Evolutionary conservation across 2,329 filamentous ascomycete genomes (phyloP).

Genomic region (Thielaviopsis ethacetica): DNA sequence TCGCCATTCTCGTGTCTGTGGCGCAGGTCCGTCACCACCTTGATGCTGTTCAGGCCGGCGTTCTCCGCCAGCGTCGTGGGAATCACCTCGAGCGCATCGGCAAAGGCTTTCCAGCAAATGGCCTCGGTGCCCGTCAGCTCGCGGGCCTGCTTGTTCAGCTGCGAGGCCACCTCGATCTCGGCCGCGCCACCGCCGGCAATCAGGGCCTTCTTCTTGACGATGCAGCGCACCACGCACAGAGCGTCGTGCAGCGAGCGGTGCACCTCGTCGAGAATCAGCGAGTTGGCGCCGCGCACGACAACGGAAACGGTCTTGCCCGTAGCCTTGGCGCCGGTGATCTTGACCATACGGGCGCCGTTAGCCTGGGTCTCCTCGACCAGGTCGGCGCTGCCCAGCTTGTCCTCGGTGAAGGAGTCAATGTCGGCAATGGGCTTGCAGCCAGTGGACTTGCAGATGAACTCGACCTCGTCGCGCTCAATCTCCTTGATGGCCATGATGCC

Average conservation of each 20-base stretch:
- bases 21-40: slow-evolving; percentile 89
- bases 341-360: slow-evolving; percentile 80
- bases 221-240: slow-evolving; percentile 88
- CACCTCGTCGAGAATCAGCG: slow-evolving; percentile 86
- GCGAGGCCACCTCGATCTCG: slow-evolving; percentile 88
- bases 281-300: slow-evolving; percentile 86
- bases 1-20: slow-evolving; percentile 91
- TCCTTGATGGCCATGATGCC: slow-evolving; percentile 95
- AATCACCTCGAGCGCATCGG: slow-evolving; percentile 92
- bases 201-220: slow-evolving; percentile 99
- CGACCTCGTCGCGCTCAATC: slow-evolving; percentile 94
- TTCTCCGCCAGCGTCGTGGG: slow-evolving; percentile 96
- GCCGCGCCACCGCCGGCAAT: slow-evolving; percentile 93
- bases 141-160: slow-evolving; percentile 67
- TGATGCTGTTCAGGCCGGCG: slow-evolving; percentile 93
- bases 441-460: slow-evolving; percentile 98
- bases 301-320: slow-evolving; percentile 83
- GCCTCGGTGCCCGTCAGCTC: slow-evolving; percentile 79
- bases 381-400: slow-evolving; percentile 89
- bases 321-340: slow-evolving; percentile 79
- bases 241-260: slow-evolving; percentile 95
- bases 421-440: slow-evolving; percentile 98
- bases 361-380: slow-evolving; percentile 83
- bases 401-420: slow-evolving; percentile 95
- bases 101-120: slow-evolving; percentile 98